Base-by-base conservation (phyloP, 169 alveolate species). In the Plasmodium vivax region DNA sequence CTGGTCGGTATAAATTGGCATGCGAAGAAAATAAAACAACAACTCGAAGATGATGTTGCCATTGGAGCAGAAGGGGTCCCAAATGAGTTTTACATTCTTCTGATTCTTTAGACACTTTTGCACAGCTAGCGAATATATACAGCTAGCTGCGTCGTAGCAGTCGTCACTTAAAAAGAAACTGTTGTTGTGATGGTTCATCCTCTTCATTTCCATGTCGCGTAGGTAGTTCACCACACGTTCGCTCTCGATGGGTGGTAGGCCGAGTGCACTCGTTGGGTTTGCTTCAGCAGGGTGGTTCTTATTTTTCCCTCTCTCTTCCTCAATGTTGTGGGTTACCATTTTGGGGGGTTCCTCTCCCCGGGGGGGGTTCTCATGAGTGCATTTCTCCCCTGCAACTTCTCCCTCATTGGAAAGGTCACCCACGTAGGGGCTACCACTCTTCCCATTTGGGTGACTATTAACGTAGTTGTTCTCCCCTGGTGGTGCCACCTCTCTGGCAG, bases 61-160 rank as follows among this genome's bases (percentile, higher is more conserved):
- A 80, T 56, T 79, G 38, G 85, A 38, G 51, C 94, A 88, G 83
- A 88, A 88, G 30, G 94, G 94, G 36, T 88, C 94, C 94, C 94
- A 88, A 58, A 88, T 77, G 9, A 88, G 47, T 27, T 88, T 88
- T 41, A 88, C 72, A 5, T 74, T 68, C 51, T 79, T 88, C 72
- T 32, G 81, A 80, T 88, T 88, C 45, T 51, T 79, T 80, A 88
- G 32, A 74, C 94, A 88, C 79, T 88, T 88, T 9, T 77, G 82
- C 36, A 88, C 45, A 4, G 83, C 51, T 79, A 88, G 41, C 8
- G 94, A 54, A 62, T 88, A 88, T 79, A 79, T 62, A 74, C 94
- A 88, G 82, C 90, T 80, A 79, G 90, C 84, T 3, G 94, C 30
- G 82, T 88, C 94, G 58, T 88, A 88, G 54, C 94, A 79, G 58